phyloP scores from a whole-genome alignment of 2,329 filamentous ascomycete species.

The Anisogramma anomala region DNA sequence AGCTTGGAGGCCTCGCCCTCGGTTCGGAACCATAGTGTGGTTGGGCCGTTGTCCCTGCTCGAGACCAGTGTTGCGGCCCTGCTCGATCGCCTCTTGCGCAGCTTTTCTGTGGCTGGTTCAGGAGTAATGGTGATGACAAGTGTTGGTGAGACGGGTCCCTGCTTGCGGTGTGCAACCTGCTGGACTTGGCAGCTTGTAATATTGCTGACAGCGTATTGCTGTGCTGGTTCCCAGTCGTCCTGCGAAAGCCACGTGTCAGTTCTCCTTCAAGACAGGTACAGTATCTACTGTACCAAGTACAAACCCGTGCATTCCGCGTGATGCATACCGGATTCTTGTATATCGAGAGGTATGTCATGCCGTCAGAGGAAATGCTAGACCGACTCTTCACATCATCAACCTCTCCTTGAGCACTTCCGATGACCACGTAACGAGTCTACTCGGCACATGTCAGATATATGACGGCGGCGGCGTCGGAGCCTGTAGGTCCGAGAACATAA shows the following conservation, averaged over 20 bases:
- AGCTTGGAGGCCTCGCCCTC: constrained; percentile 28
- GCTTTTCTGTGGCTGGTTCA: constrained; percentile 42
- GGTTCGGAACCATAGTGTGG: constrained; percentile 45
- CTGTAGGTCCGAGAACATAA: constrained; percentile 3
- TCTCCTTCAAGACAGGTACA: not conserved
- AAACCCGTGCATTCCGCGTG: too few species aligned
- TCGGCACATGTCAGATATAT: constrained; percentile 1
- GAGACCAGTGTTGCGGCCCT: constrained; percentile 42
- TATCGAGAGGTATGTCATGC: constrained; percentile 39
- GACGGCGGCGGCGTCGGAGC: not conserved
- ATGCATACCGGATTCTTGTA: constrained; percentile 33
- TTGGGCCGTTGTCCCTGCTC: constrained; percentile 37
- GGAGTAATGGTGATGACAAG: constrained; percentile 44
- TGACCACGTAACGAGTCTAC: constrained; percentile 48
- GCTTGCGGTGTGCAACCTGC: constrained; percentile 49
- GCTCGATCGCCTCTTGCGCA: constrained; percentile 53
- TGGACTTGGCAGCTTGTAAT: constrained; percentile 49
- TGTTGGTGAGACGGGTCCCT: constrained; percentile 47
- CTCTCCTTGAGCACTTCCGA: constrained; percentile 33
- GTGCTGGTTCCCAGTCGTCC: constrained; percentile 43
- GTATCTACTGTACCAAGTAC: too few species aligned
- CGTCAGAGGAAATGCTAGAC: constrained; percentile 18
- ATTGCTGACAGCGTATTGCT: constrained; percentile 40
- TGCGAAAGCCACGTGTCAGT: constrained; percentile 19
- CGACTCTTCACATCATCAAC: constrained; percentile 21